Evolutionary conservation across 2,329 filamentous ascomycete genomes (phyloP).

Genomic region (Ceratocystis cacaofunesta): DNA sequence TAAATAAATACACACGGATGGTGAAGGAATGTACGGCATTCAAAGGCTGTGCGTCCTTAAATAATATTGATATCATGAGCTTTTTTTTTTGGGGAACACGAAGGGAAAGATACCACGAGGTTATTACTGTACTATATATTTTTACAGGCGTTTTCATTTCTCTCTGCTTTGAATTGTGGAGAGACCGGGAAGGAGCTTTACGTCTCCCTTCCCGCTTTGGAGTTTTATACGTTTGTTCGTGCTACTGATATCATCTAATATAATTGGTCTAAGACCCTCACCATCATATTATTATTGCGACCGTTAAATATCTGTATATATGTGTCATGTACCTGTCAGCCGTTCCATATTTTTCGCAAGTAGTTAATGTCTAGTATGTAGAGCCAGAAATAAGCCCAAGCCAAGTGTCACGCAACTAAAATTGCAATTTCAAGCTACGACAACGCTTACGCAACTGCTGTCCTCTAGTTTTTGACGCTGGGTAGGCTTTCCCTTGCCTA

Average conservation of each 20-base stretch:
- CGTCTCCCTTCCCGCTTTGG: not conserved
- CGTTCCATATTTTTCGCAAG: too few relatives aligned
- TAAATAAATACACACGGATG: not conserved
- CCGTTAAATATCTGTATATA: not conserved
- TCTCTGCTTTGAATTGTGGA: not conserved
- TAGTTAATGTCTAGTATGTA: too few relatives aligned
- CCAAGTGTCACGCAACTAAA: not conserved
- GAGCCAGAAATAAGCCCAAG: too few relatives aligned
- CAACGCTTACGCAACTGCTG: not conserved
- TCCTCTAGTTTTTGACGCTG: not conserved
- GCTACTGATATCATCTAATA: constrained; percentile 3
- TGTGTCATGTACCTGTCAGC: not conserved
- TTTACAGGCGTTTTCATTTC: not conserved
- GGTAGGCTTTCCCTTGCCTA: not conserved
- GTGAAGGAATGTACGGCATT: not conserved
- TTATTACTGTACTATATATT: constrained; percentile 2
- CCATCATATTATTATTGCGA: not conserved
- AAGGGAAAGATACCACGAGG: constrained; percentile 1
- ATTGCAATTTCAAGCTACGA: not conserved
- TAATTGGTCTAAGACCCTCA: not conserved
- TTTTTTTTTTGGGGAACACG: not conserved
- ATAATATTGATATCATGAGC: not conserved
- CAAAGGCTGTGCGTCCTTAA: not conserved
- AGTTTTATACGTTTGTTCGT: constrained; percentile 2
- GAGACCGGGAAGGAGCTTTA: not conserved